Base-by-base conservation (phyloP, 306 rosid genomes). In the Trifolium pratense region DNA sequence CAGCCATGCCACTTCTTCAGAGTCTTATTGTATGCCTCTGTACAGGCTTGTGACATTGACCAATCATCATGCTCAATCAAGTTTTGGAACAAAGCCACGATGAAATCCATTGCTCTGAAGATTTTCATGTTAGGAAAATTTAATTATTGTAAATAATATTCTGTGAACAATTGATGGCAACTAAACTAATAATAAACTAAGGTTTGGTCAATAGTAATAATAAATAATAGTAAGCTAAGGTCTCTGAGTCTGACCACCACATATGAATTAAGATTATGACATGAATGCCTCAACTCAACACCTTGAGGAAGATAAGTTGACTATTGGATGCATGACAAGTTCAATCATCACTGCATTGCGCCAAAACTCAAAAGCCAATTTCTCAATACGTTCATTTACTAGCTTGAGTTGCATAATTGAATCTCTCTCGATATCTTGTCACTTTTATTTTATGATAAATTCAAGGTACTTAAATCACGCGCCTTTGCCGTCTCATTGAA, bases 1-100 rank as follows among this genome's bases (percentile, higher is more conserved):
- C 99, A 95, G 74, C 99, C 99, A 70, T 95, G 99, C 89, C 87
- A 95, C 84, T 91, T 86, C 84, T 91, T 95, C 75, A 91, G 87
- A 79, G 97, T 95, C 84, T 90, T 87, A 81, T 82, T 84, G 36
- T 95, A 95, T 75, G 99, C 75, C 51, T 95, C 97, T 55, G 90
- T 78, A 73, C 99, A 95, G 65, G 97, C 97, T 83, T 90, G 96
- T 34, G 96, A 75, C 99, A 95, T 90, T 56, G 90, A 32, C 99
- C 96, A 95, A 78, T 95, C 97, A 26, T 55, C 75, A 82, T 90
- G 97, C 65, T 90, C 87, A 11, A 87, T 75, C 76, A 95, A 91
- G 85, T 91, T 90, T 81, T 64, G 92, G 74, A 95, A 95, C 82
- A 91, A 81, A 11, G 73, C 89, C 79, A 91, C 91, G 96, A 95